Base-by-base conservation (phyloP, 2,329 filamentous ascomycete genomes). In the Cercospora berteroae region DNA sequence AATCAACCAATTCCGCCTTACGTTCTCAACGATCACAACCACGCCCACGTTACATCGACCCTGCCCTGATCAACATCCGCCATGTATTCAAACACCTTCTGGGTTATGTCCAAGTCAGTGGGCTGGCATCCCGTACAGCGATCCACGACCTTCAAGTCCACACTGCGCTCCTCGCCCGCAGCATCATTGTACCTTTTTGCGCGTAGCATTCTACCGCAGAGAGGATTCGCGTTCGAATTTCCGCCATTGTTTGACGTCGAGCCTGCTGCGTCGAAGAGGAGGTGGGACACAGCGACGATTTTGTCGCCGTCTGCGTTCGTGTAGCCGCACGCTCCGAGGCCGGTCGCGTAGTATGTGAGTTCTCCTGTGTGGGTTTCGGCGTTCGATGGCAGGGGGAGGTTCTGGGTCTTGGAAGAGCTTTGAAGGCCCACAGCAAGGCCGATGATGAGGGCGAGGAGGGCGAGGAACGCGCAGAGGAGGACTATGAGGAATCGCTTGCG, bases 271-370 rank as follows among this genome's bases (percentile, higher is more conserved):
- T 93, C 90, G 75, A 87, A 94, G 3, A 91, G 75, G 16, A 84
- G 74, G 72, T 89, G 86, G 23, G 61, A 64, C 0, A 91, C 89
- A 0, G 91, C 86, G 44, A 86, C 89, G 42, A 94, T 86, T 64
- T 84, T 75, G 65, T 93, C 89, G 6, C 77, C 78, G 8, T 83
- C 80, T 0, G 75, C 78, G 63, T 85, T 87, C 2, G 79, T 82
- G 27, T 84, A 78, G 5, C 91, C 91, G 76, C 92, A 94, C 0
- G 90, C 88, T 12, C 91, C 91, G 4, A 92, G 82, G 0, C 78
- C 86, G 0, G 89, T 86, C n/a, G 81, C 80, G 77, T 90, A 94
- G 80, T 88, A 64, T 20, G 61, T 64, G 48, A 64, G 50, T n/a
- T 64, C 61, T 5, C 61, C 61, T 3, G 80, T 83, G 73, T 86